These are phyloP conservation scores for Ogataea ganodermae DNA, from an alignment of 805 yeast genomes.

Conservation along the genomic window DNA sequence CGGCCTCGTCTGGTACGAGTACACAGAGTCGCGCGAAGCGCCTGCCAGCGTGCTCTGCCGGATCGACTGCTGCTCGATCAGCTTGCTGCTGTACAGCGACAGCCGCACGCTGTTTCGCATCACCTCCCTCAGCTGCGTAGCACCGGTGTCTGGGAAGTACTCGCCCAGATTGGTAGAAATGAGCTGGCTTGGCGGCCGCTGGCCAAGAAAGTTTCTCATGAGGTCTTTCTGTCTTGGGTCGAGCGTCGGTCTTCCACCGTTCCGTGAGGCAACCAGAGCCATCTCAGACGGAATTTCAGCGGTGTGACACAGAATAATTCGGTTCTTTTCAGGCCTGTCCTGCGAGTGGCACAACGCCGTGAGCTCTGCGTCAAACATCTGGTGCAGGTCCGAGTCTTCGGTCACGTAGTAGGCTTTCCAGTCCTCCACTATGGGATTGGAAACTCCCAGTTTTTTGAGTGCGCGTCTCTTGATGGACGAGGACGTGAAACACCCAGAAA, in stretches of 20 bases:
- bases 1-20: slow-evolving; percentile 27
- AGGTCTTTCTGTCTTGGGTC: slow-evolving; percentile 9
- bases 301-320: slow-evolving; percentile 67
- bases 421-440: slow-evolving; percentile 41
- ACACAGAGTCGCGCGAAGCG: slow-evolving; percentile 24
- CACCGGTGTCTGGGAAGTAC: slow-evolving; percentile 84
- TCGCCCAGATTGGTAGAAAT: slow-evolving; percentile 88
- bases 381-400: slow-evolving; percentile 40
- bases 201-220: slow-evolving; percentile 66
- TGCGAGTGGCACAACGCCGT: slow-evolving; percentile 80
- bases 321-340: slow-evolving; percentile 66
- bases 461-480: slow-evolving; percentile 73
- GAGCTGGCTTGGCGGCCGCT: slow-evolving; percentile 90
- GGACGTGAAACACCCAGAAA: slow-evolving; percentile 79
- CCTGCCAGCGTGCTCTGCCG: slow-evolving; percentile 9
- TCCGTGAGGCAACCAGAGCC: slow-evolving; percentile 16
- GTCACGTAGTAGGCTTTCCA: slow-evolving; percentile 64
- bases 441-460: slow-evolving; percentile 56
- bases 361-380: slow-evolving; percentile 74
- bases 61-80: slow-evolving; percentile 18
- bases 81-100: slow-evolving; percentile 48
- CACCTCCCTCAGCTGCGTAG: slow-evolving; percentile 72
- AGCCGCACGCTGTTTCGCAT: slow-evolving; percentile 81
- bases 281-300: slow-evolving; percentile 59
- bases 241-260: slow-evolving; percentile 8